Base-by-base conservation (phyloP, 352 stramenopile genomes). In the Aphanomyces astaci region DNA sequence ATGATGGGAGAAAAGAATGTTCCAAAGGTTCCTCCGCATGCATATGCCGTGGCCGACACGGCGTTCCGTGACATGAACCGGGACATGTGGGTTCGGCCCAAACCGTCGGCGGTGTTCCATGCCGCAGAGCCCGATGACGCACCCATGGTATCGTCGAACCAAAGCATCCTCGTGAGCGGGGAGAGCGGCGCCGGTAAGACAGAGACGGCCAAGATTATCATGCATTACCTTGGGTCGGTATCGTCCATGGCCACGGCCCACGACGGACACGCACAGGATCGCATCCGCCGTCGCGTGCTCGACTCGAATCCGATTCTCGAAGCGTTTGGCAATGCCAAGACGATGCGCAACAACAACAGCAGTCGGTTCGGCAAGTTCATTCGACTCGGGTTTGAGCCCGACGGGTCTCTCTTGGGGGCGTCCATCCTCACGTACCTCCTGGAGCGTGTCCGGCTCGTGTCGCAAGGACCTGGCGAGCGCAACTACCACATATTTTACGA, bases 381-480 rank as follows among this genome's bases (percentile, higher is more conserved):
- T 69, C 93, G 94, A 71, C 78, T 96, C 57, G 85, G 93, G 43
- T 96, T 96, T 69, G 59, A 70, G 19, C 88, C 83, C 15, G 81
- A 76, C 31, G 88, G 88, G 13, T 66, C 79, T 46, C 78, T 96
- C 57, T 86, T 85, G 9, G 90, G 90, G 32, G 90, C 89, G 33
- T 90, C 77, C 57, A 96, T 97, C 64, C 84, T 94, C 71, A 97
- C 87, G 0, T 98, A 98, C 73, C 77, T 98, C 33, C 79, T 98
- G 36, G 95, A 98, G 72, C 98, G 98, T 75, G 88, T 96, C 22
- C 85, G 89, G 0, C 73, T 97, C 24, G 86, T 95, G 27, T 92
- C 82, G 28, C 88, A 95, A 76, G 88, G 80, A 30, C 80, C 81
- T 17, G 83, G 84, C 27, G 87, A 95, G 70, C 75, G 87, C 31